Base-by-base conservation (phyloP, 164 flowering plant genomes). In the Cinnamomum chago region DNA sequence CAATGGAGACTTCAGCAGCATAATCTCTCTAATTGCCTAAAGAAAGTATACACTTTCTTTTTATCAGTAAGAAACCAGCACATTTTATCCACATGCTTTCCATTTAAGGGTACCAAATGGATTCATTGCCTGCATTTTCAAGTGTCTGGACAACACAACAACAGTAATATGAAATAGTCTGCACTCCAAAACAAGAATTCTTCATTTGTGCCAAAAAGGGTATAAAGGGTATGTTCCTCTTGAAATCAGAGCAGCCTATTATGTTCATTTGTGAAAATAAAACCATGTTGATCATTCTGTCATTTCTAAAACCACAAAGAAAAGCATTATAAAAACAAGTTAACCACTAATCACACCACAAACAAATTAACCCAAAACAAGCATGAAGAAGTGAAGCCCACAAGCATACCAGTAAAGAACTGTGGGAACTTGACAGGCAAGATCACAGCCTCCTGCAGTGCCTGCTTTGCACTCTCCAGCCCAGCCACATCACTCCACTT, bases 401-500 rank as follows among this genome's bases (percentile, higher is more conserved):
- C 23, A 24, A 55, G 67, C 76, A 58, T 33, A 93, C 99, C 98
- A 70, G 97, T 91, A 72, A 93, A 95, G 76, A 95, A 93, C 86
- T 95, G 98, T 2, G 98, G 98, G 77, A 92, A 95, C 78, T 93
- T 95, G 66, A 95, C 97, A 0, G 99, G 99, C 68, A 95, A 83
- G 23, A 95, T 93, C 15, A 93, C 99, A 0, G 99, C 99, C 85
- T 95, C 97, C 84, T 95, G 98, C 84, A 95, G 81, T 1, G 99
- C 89, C 84, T 95, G 98, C 81, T 95, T 93, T 30, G 98, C 99
- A 27, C 97, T 92, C 82, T 96, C 99, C 27, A 96, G 81, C 24
- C 99, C 99, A 1, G 98, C 98, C 11, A 96, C 99, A 83, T 94
- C 99, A 70, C 77, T 88, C 99, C 99, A 96, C 88, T 94, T 92